Conservation (phyloP, 2,329 filamentous ascomycete genomes). For the Penicillium sp. region DNA sequence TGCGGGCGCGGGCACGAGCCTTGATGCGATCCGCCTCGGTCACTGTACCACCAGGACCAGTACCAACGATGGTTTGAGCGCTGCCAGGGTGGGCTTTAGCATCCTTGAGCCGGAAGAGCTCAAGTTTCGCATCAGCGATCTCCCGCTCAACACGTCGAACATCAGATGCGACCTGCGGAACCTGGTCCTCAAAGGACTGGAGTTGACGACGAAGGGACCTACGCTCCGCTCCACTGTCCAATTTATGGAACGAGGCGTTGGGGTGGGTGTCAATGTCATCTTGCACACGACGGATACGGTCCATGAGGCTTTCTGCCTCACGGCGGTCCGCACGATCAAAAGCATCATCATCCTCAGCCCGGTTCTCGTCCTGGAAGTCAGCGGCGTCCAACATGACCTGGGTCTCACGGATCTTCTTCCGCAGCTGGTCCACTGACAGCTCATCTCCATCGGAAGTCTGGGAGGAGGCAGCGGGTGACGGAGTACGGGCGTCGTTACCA, state of each 20-base stretch:
- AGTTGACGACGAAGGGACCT: constrained; percentile 82
- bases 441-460: constrained; percentile 65
- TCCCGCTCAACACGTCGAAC: constrained; percentile 85
- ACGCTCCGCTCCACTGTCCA: constrained; percentile 83
- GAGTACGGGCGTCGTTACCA: constrained; percentile 64
- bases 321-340: constrained; percentile 85
- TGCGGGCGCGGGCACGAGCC: constrained; percentile 92
- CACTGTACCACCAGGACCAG: constrained; percentile 81
- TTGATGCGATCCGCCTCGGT: constrained; percentile 94
- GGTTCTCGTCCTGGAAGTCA: constrained; percentile 90
- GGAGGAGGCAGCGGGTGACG: constrained; percentile 73
- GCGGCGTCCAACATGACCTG: constrained; percentile 92
- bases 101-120: constrained; percentile 89
- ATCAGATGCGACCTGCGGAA: constrained; percentile 87
- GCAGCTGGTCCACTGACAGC: constrained; percentile 76
- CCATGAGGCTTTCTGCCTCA: constrained; percentile 90
- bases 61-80: constrained; percentile 77
- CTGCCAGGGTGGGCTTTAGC: constrained; percentile 85
- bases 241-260: constrained; percentile 63
- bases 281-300: constrained; percentile 83
- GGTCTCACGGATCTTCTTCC: constrained; percentile 89
- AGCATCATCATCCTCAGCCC: constrained; percentile 83
- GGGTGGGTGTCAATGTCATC: constrained; percentile 93
- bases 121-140: constrained; percentile 85
- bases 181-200: constrained; percentile 79